Evolutionary conservation across 2,329 filamentous ascomycete species (phyloP), one percentile per base, ranked within the genome.

Genomic region (Xenosphaeropsis pyriputrescens): DNA sequence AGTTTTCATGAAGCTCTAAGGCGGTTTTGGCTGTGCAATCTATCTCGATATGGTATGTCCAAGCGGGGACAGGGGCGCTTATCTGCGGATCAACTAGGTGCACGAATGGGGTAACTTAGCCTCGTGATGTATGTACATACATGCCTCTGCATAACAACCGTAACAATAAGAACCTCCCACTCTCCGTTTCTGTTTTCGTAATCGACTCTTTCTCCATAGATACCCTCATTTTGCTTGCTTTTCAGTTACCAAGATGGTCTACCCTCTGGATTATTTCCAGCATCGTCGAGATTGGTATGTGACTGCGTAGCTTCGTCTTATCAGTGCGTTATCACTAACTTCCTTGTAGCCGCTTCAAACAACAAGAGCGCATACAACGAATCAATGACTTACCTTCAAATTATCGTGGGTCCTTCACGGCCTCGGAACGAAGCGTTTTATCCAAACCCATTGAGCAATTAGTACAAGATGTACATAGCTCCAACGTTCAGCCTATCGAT

Each of bases 381-480:
- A 82, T 95, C 47, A 66, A 69, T 29, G 68, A 68, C 5, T 71
- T 95, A 6, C 68, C 73, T 1, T 58, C 68, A 1, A 55, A 63
- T 13, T 93, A 91, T 58, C 75, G 72, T 39, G 68, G 62, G 14
- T 67, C 76, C 2, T 70, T 93, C 44, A 77, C 75, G 3, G 48
- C 65, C 1, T 47, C 65, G 30, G 85, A 95, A 48, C 68, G 71
- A 35, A 62, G 68, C 3, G 79, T 85, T 38, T 65, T 94, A 40
- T 64, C 75, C 42, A 77, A 72, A 42, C 74, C 85, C 12, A 91
- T 95, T 42, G 74, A 80, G 45, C 67, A 81, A 40, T 72, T 94
- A 3, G 86, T 94, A 5, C 61, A 76, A 43, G 73, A 80, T 61
- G 81, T 94, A 3, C 84, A 89, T 22, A 69, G 72, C n/a, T 70